These are phyloP conservation scores for Fusarium abutilonis DNA, from an alignment of 2,329 filamentous ascomycete genomes.

Conservation along the genomic window DNA sequence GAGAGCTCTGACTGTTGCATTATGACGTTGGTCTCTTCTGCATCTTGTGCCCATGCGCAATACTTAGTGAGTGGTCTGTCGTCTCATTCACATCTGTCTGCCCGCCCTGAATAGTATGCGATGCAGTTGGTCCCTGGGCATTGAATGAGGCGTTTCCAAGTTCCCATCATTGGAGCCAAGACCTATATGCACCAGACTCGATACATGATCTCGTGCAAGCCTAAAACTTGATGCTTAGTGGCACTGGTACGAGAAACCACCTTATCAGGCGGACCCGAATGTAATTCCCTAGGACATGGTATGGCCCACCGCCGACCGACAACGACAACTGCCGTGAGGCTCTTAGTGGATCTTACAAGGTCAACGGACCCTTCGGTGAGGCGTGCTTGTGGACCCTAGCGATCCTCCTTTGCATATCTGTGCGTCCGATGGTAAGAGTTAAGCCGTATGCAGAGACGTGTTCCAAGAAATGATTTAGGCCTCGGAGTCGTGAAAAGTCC, in stretches of 20 bases:
- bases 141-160: conserved; percentile 16
- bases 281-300: neutral
- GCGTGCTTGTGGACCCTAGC: conserved; percentile 9
- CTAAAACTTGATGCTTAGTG: no score
- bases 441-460: conserved; percentile 11
- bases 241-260: neutral
- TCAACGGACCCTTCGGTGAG: conserved; percentile 17
- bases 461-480: conserved; percentile 4
- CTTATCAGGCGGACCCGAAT: neutral
- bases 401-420: conserved; percentile 27
- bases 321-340: conserved; percentile 27
- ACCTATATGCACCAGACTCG: neutral
- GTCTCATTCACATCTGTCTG: neutral
- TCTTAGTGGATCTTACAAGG: conserved; percentile 9
- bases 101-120: neutral
- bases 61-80: neutral
- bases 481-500: neutral
- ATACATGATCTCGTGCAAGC: no score
- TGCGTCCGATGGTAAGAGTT: no score
- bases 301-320: conserved; percentile 18
- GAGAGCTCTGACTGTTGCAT: neutral
- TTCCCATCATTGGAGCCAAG: conserved; percentile 14
- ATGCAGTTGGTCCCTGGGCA: neutral
- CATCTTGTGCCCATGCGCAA: no score
- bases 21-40: neutral